Evolutionary conservation across 345 rosid species (phyloP).

Genomic region (Punica granatum): DNA sequence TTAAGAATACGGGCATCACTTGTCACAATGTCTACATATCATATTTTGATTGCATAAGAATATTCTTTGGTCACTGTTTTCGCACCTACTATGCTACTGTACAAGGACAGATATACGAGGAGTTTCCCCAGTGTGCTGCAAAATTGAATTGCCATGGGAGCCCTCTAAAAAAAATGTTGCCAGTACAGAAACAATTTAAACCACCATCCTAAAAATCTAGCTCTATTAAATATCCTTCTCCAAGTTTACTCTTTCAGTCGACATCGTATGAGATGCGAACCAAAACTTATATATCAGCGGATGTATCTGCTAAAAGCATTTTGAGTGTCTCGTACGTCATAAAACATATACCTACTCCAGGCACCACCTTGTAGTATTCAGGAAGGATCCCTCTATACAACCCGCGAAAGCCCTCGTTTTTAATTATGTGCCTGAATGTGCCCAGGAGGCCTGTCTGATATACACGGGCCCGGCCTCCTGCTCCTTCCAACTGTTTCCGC

Average conservation of each 20-base stretch:
- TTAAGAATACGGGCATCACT: too few species aligned
- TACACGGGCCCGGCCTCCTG: conserved; percentile 65
- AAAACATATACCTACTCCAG: conserved; percentile 89
- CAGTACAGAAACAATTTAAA: background rate
- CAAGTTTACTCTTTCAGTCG: background rate
- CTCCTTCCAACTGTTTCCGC: conserved; percentile 88
- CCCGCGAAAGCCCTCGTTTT: conserved; percentile 64
- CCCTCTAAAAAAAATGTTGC: background rate
- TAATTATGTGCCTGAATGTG: conserved; percentile 52
- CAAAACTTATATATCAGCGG: conserved; percentile 27
- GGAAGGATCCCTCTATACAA: conserved; percentile 88
- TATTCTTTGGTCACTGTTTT: background rate
- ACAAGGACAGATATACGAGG: background rate
- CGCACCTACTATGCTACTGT: background rate
- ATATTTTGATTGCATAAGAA: background rate
- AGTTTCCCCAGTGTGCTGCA: background rate
- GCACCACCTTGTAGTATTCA: conserved; percentile 91
- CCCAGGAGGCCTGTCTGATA: conserved; percentile 70
- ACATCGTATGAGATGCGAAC: conserved; percentile 17
- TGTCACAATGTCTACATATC: background rate
- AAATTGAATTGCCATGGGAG: background rate
- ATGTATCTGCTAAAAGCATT: conserved; percentile 45
- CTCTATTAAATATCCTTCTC: background rate
- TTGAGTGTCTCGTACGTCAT: conserved; percentile 89
- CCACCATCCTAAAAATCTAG: background rate